phyloP scores from a whole-genome alignment of 2,329 filamentous ascomycete genomes.

The Diplodia seriata region DNA sequence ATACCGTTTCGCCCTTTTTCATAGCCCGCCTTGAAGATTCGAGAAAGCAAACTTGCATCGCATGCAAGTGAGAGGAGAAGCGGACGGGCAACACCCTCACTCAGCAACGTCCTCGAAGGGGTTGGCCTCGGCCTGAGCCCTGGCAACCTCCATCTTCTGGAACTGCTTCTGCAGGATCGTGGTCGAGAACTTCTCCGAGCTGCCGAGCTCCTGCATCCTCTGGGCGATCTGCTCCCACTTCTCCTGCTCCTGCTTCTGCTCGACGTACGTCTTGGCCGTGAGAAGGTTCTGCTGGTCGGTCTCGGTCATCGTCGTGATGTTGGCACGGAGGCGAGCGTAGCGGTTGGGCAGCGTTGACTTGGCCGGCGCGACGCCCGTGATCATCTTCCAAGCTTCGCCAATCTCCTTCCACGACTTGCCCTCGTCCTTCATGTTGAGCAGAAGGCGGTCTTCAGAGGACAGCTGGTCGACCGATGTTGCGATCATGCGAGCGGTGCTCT shows the following conservation, averaged over 20 bases:
- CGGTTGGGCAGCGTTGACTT: constrained; percentile 37
- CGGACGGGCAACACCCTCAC: background rate
- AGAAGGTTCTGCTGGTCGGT: constrained; percentile 32
- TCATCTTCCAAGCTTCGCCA: constrained; percentile 30
- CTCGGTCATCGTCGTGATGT: constrained; percentile 32
- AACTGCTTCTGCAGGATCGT: constrained; percentile 35
- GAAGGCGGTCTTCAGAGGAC: constrained; percentile 28
- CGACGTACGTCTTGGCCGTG: constrained; percentile 28
- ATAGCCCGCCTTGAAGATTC: background rate
- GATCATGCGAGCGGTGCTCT: constrained; percentile 30
- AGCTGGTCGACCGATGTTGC: constrained; percentile 32
- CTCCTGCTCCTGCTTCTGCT: constrained; percentile 33
- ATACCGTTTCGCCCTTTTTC: background rate
- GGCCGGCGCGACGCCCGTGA: constrained; percentile 33
- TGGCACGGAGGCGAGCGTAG: constrained; percentile 36
- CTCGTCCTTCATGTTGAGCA: constrained; percentile 34
- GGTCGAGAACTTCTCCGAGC: constrained; percentile 26
- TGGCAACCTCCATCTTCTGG: constrained; percentile 30
- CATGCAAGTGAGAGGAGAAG: background rate
- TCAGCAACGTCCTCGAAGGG: background rate
- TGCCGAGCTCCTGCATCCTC: constrained; percentile 34
- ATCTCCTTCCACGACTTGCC: constrained; percentile 36
- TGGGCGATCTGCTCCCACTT: constrained; percentile 35
- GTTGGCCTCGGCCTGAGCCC: background rate
- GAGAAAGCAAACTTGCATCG: background rate